These are phyloP conservation scores for Coniophora puteana DNA, from an alignment of 1,284 basidiomycete genomes.

Conservation along the genomic window DNA sequence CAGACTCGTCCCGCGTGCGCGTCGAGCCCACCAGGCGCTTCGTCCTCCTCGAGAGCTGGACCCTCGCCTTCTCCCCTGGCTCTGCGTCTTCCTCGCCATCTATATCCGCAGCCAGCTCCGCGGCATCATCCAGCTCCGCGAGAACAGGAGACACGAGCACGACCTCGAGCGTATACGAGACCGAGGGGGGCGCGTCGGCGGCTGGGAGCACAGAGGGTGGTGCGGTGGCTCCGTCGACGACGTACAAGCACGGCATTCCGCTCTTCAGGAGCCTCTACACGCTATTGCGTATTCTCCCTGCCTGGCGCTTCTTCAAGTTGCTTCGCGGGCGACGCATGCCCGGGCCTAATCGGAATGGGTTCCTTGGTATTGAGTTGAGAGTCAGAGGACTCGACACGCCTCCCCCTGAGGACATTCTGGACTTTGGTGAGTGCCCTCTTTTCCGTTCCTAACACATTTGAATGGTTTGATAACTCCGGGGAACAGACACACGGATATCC, in stretches of 20 bases:
- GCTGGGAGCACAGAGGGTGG: no score
- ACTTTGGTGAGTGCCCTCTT: conserved; percentile 33
- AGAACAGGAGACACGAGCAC: conserved; percentile 23
- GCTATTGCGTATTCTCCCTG: conserved; percentile 64
- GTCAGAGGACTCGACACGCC: conserved; percentile 34
- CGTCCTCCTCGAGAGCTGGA: conserved; percentile 75
- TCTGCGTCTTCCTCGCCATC: no score
- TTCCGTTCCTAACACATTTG: conserved; percentile 13
- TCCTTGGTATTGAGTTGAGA: conserved; percentile 50
- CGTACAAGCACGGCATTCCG: conserved; percentile 80
- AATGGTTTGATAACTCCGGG: no score
- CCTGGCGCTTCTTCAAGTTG: conserved; percentile 67
- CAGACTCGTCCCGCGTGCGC: conserved; percentile 53
- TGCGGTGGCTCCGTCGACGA: conserved; percentile 65
- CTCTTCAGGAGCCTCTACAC: conserved; percentile 74
- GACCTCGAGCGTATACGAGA: no score
- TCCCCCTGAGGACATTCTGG: conserved; percentile 35
- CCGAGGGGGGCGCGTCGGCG: no score
- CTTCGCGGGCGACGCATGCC: conserved; percentile 46
- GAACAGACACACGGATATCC: conserved; percentile 40
- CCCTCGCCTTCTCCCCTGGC: conserved; percentile 48
- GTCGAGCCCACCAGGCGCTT: conserved; percentile 63
- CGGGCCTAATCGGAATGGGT: conserved; percentile 37
- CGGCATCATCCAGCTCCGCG: no score
- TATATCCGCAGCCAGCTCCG: no score